Conservation (phyloP, 1,284 basidiomycete species). For the Rhodotorula sp. region DNA sequence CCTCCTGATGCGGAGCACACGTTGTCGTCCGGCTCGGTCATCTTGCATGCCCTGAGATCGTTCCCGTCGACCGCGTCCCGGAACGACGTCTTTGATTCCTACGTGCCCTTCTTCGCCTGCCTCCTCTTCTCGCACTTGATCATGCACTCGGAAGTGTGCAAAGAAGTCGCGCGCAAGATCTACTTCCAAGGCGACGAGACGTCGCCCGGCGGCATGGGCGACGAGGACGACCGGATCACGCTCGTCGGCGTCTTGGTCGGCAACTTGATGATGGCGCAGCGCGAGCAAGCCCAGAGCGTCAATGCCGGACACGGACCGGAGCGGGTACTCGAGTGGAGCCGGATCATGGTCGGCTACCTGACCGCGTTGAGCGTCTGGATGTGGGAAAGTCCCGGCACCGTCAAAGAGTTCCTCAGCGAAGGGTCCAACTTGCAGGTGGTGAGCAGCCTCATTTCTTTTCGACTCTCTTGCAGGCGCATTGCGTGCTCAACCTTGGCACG, state of each 20-base stretch:
- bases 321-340: conserved; percentile 79
- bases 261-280: conserved; percentile 63
- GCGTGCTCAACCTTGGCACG: not conserved
- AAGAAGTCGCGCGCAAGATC: conserved; percentile 56
- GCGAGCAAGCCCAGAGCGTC: conserved; percentile 55
- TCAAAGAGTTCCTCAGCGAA: conserved; percentile 82
- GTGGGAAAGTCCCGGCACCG: conserved; percentile 90
- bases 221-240: conserved; percentile 54
- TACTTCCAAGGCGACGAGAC: conserved; percentile 44
- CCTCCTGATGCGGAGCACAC: conserved; percentile 36
- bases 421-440: conserved; percentile 88
- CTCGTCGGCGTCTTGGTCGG: conserved; percentile 59
- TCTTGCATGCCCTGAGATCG: conserved; percentile 56
- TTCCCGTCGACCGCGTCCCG: conserved; percentile 52
- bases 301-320: conserved; percentile 50
- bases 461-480: not conserved
- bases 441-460: conserved; percentile 49
- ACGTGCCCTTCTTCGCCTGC: conserved; percentile 56
- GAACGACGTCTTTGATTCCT: conserved; percentile 54
- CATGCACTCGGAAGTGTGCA: conserved; percentile 57
- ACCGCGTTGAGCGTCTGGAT: conserved; percentile 84
- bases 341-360: conserved; percentile 82
- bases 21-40: conserved; percentile 54
- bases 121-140: conserved; percentile 57
- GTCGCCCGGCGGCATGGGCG: conserved; percentile 52